Base-by-base conservation (phyloP, 768 basidiomycete species). In the Collybia sp. region DNA sequence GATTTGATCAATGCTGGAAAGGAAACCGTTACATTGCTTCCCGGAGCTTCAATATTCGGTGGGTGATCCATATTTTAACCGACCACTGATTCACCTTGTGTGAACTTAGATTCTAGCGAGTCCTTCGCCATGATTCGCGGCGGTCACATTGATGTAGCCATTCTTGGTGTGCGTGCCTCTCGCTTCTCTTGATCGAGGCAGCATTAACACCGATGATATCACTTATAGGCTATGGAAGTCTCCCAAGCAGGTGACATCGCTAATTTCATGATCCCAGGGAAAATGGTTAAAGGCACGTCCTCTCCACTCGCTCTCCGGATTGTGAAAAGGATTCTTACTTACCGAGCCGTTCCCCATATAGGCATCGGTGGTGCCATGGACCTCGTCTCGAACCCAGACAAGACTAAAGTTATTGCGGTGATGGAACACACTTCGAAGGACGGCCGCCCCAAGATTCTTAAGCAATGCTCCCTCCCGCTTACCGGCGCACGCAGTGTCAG, bases 101-200 rank as follows among this genome's bases (percentile, higher is more conserved):
- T 45, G 48, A 33, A 53, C 30, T 35, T 40, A 88, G 88, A 94
- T 66, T 93, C 92, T 3, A 82, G 82, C 55, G 93, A 96, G 66
- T 93, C 91, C 2, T 97, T 97, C 58, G 88, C 88, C 10, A 97
- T 97, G 94, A 96, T 97, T 66, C 88, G 94, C 44, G 94, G 94
- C 38, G 94, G 94, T 5, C 94, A 97, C 66, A 81, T 97, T 42
- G 83, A 97, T 54, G 88, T 95, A 40, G 83, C 93, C 6, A 94
- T 97, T 59, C 80, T 97, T 41, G 94, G 94, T 20, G 90, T 88
- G 65, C 59, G 84, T 71, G 8, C 25, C 47, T 37, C n/a, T 40
- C 37, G 25, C 13, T 44, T 48, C 25, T 43, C 37, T n/a, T n/a
- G 43, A 17, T 31, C 16, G 20, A 42, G 45, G 11, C 39, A 31